These are phyloP conservation scores for Inga oerstediana DNA, from an alignment of 306 rosid species.

Conservation along the genomic window DNA sequence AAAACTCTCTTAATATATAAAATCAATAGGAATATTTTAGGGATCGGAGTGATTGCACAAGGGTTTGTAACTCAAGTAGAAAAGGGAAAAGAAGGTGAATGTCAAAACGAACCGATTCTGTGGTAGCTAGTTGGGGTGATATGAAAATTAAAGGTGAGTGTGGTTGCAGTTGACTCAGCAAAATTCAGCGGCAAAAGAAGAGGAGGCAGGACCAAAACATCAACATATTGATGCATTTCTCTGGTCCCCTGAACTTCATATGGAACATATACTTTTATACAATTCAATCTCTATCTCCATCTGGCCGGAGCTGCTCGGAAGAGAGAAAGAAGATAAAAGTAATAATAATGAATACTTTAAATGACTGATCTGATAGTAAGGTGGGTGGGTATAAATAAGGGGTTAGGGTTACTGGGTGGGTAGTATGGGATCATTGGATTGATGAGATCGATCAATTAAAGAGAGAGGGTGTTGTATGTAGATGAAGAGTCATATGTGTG, in stretches of 20 bases:
- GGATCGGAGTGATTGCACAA: too few relatives aligned
- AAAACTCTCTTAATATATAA: too few relatives aligned
- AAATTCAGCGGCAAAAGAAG: slow-evolving; percentile 22
- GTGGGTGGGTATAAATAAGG: slow-evolving; percentile 46
- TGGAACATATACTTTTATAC: slow-evolving; percentile 47
- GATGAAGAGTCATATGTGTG: slow-evolving; percentile 56
- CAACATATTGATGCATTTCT: slow-evolving; percentile 2
- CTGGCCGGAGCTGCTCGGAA: neutral
- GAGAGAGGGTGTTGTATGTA: slow-evolving; percentile 64
- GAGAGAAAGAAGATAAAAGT: neutral
- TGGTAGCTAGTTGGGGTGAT: slow-evolving; percentile 36
- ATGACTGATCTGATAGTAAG: neutral
- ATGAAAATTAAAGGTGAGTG: slow-evolving; percentile 22
- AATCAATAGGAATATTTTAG: too few relatives aligned
- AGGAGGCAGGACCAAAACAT: slow-evolving; percentile 24
- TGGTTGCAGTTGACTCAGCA: slow-evolving; percentile 32
- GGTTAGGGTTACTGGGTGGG: slow-evolving; percentile 10
- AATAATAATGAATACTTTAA: neutral
- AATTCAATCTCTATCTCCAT: slow-evolving; percentile 6
- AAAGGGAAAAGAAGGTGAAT: neutral
- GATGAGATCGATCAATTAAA: neutral
- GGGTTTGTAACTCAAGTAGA: neutral
- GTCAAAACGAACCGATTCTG: slow-evolving; percentile 50
- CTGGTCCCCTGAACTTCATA: slow-evolving; percentile 36
- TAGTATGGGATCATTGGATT: neutral